Base-by-base conservation (phyloP, 2,329 filamentous ascomycete genomes). In the Clarireedia hainanense region DNA sequence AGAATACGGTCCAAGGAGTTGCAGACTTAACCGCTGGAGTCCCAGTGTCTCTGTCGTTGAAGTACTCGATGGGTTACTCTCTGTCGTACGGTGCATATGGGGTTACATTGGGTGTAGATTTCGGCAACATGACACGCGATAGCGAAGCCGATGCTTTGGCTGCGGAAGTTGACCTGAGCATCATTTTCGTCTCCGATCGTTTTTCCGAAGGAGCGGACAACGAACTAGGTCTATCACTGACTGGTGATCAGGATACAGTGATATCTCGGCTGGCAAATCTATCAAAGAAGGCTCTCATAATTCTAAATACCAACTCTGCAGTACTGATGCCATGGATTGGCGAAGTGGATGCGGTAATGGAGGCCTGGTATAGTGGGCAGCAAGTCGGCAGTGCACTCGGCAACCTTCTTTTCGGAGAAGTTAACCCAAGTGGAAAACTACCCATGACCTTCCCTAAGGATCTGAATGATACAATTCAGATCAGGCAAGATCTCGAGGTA, bases 341-440 rank as follows among this genome's bases (percentile, higher is more conserved):
- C 40, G 68, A 73, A 45, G 75, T 74, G 36, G 63, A 56, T 36
- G 60, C 64, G n/a, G 51, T 72, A 4, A 50, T 71, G 12, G 68
- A 70, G 55, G 67, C 66, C 27, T 65, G 63, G 83, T 86, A 84
- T 61, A 81, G 82, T 60, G 83, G 83, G 15, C 83, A 85, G 63
- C 83, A 86, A 69, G 78, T 80, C 20, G 83, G 83, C 2, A 83
- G 85, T 61, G 81, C 80, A 1, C 79, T 85, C 50, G 81, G 79
- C 4, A 81, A 85, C 60, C 76, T 85, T 0, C 72, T 85, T 7
- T 80, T 81, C 58, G 82, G 81, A 40, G 74, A 78, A 52, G 73
- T 79, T 52, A 84, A 81, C 60, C 82, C 82, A 1, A 79, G 77
- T 55, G 81, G 78, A 4, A 84, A 84, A 62, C 70, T 84, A 79